Evolutionary conservation across 345 rosid species (phyloP).

Genomic region (Lepidium didymum): DNA sequence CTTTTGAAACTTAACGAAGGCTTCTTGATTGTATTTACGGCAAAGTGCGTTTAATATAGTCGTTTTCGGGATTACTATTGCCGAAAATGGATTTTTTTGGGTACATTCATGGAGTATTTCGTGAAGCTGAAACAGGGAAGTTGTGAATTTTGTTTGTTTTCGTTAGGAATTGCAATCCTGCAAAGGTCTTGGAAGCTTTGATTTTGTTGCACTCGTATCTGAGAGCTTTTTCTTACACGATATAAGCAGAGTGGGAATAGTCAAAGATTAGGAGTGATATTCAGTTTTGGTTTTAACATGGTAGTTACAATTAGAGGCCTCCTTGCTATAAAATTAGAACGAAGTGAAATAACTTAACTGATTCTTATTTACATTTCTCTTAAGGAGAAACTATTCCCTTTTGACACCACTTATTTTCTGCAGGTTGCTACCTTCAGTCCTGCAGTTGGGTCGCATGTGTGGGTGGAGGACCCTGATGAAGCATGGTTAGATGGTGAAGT

Average conservation of each 20-base stretch:
- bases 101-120: neutral
- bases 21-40: neutral
- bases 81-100: neutral
- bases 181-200: neutral
- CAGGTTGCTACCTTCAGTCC: conserved; percentile 58
- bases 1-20: neutral
- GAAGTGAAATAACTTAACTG: neutral
- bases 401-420: conserved; percentile 22
- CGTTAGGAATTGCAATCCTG: neutral
- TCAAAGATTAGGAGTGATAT: neutral
- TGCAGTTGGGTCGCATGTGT: conserved; percentile 72
- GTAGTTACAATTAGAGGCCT: neutral
- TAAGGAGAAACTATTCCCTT: neutral
- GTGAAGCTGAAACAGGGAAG: neutral
- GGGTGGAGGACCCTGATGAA: conserved; percentile 85
- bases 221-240: neutral
- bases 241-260: neutral
- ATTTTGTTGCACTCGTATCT: neutral
- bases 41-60: neutral
- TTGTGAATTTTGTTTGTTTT: neutral
- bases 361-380: neutral
- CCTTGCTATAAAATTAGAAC: neutral
- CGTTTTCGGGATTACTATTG: neutral
- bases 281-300: neutral
- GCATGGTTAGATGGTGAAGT: conserved; percentile 98